Evolutionary conservation across 192 early-diverging fungal species (phyloP).

Genomic region (Podila epigama): DNA sequence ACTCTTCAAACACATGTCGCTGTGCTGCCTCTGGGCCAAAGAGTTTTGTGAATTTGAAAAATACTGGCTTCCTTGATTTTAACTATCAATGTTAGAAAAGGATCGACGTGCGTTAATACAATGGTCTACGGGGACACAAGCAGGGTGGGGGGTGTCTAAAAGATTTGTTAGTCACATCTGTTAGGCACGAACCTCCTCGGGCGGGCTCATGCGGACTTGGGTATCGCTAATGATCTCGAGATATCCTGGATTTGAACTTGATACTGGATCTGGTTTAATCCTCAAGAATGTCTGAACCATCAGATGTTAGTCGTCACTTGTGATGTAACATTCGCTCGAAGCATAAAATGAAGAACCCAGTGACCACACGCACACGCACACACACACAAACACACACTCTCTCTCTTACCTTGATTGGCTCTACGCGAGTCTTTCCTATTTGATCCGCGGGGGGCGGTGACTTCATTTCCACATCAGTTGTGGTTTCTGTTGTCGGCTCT

Average conservation of each 20-base stretch:
- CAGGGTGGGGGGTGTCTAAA: too few species aligned
- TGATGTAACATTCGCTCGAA: too few species aligned
- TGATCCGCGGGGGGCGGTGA: neutral
- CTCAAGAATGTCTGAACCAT: constrained; percentile 28
- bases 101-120: neutral
- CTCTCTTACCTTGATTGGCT: neutral
- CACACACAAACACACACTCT: neutral
- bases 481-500: too few species aligned
- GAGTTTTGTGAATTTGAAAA: constrained; percentile 67
- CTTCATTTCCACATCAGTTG: too few species aligned
- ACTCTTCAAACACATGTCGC: constrained; percentile 63
- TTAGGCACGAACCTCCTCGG: constrained; percentile 13
- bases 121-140: too few species aligned
- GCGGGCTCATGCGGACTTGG: constrained; percentile 54
- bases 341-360: neutral
- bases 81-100: constrained; percentile 24
- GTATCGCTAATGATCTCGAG: constrained; percentile 44
- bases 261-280: neutral
- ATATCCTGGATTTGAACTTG: constrained; percentile 12
- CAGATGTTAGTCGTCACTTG: neutral
- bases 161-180: neutral
- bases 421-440: neutral
- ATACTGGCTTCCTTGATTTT: constrained; percentile 37
- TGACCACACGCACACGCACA: neutral
- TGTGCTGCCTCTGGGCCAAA: constrained; percentile 57